Base-by-base conservation (phyloP, 108 stramenopile species). In the Pseudonitzschia delicatissima region DNA sequence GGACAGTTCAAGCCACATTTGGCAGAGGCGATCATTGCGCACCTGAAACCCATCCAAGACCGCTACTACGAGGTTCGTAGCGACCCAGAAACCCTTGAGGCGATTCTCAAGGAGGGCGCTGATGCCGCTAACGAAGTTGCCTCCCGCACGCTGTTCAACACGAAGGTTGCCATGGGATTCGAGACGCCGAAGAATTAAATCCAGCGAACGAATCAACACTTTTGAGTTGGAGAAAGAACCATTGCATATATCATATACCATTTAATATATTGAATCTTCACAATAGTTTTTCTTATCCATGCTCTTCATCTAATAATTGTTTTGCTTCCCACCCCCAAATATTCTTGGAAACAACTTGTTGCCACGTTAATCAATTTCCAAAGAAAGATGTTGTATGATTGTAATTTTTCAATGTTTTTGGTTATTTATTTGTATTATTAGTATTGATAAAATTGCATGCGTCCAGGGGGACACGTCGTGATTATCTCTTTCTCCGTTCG, bases 131-230 rank as follows among this genome's bases (percentile, higher is more conserved):
- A 95, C 53, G 87, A 61, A n/a, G 88, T 96, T 62, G 98, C 98
- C 0, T 31, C 66, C 3, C 74, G 76, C 62, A 97, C 97, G 1
- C 76, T 99, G 42, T 67, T 78, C 34, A 79, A 81, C 37, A 87
- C 92, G 15, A 93, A 91, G 65, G 83, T 97, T 34, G 97, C 97
- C 52, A 99, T 99, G 97, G 98, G 98, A 15, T 94, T 99, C 63
- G 72, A 45, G 28, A 55, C 51, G 11, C 35, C 49, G 12, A n/a
- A n/a, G n/a, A n/a, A n/a, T n/a, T n/a, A n/a, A n/a, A n/a, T n/a
- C n/a, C n/a, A n/a, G n/a, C n/a, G n/a, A n/a, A n/a, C n/a, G n/a
- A n/a, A n/a, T n/a, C n/a, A n/a, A n/a, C n/a, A n/a, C n/a, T n/a
- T n/a, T n/a, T n/a, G n/a, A n/a, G n/a, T n/a, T n/a, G n/a, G n/a